Percentiles rank a stretch among this genome's conserved stretches.
Evolutionary conservation across 345 rosid genomes (phyloP).

Genomic region (Eucalyptus cloeziana): DNA sequence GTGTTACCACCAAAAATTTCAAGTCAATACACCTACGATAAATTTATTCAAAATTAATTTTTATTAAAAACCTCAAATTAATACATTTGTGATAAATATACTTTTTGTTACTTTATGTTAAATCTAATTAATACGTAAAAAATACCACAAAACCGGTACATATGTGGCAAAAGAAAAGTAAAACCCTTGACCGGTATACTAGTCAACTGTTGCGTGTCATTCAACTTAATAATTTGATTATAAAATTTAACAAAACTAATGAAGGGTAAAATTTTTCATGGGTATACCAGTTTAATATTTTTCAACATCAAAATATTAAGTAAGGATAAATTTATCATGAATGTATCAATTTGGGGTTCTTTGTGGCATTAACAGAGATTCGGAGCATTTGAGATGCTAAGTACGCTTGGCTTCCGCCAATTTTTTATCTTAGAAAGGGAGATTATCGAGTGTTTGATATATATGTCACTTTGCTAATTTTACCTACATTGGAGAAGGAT

Average conservation of each 20-base stretch:
- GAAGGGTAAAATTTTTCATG: too few species aligned
- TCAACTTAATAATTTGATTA: too few species aligned
- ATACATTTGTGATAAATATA: too few species aligned
- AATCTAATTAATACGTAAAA: too few species aligned
- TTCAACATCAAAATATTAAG: not conserved
- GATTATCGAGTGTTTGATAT: not conserved
- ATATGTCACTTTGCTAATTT: not conserved
- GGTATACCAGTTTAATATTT: accelerated
- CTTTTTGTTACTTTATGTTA: too few species aligned
- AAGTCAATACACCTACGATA: too few species aligned
- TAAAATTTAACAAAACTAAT: too few species aligned
- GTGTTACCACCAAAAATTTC: not conserved
- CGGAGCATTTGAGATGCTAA: not conserved
- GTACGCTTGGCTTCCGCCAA: not conserved
- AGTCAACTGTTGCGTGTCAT: accelerated
- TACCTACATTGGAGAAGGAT: not conserved
- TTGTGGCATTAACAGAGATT: not conserved
- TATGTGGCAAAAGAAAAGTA: too few species aligned
- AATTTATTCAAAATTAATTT: too few species aligned
- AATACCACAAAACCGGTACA: not conserved
- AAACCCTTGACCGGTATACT: accelerated
- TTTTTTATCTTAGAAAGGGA: not conserved
- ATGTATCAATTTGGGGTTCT: accelerated
- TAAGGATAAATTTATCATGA: too few species aligned
- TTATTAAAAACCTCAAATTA: accelerated